Evolutionary conservation across 805 yeast genomes (phyloP), one percentile per base, ranked within the genome.

Genomic region (Hagleromyces aurorensis): DNA sequence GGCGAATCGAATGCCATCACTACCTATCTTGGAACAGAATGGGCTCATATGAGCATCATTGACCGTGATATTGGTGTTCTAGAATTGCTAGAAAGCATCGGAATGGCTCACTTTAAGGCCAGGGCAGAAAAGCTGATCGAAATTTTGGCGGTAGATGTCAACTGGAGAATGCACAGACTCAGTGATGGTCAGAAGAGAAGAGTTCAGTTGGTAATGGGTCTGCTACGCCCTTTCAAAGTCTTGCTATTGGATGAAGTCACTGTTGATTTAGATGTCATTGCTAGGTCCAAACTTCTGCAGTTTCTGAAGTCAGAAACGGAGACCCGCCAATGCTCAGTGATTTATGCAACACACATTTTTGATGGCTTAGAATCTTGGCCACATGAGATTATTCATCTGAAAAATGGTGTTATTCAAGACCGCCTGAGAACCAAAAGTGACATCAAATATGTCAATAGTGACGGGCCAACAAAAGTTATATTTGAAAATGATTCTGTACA

Each of bases 291-390:
- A 32, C 61, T 91, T 28, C 61, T 91, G 38, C 62, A 67, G 1
- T 91, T 83, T 51, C 62, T 91, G 44, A 69, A 67, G 41, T 49
- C 58, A n/a, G 98, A 91, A 52, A 84, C 96, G 4, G 63, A 61
- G 27, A 50, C 61, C 0, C 66, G 97, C 36, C 58, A 68, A 12
- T 76, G 93, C 37, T 75, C 86, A 27, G 83, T 91, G 20, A 75
- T 89, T 4, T 91, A 91, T 52, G 91, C 97, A 3, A 91, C 98
- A 0, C 98, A 91, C 50, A 91, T 91, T 27, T 91, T 91, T 55
- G 98, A 91, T 48, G 98, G 98, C 0, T 68, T 91, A 34, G 85
- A 84, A 9, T 65, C 68, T 26, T 91, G 97, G 95, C 94, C 96
- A 16, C 81, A 93, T 21, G 65, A 80, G 30, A 64, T 91, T 6